Evolutionary conservation across 352 stramenopile genomes (phyloP).

Genomic region (Globisporangium solare): DNA sequence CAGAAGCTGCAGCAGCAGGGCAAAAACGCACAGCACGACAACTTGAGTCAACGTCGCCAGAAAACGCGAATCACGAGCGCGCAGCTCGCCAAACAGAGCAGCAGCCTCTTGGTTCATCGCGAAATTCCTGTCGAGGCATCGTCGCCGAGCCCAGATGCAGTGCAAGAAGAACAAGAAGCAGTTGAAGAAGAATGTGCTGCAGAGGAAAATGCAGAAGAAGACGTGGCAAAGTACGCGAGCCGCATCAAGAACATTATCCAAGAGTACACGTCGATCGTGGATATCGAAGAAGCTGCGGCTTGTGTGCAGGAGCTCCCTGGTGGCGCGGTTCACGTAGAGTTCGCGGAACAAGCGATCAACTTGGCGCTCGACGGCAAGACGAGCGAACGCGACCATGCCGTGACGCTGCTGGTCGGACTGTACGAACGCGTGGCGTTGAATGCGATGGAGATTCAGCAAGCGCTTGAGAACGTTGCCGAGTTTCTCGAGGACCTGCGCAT

Average conservation of each 20-base stretch:
- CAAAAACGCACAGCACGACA: conserved; percentile 86
- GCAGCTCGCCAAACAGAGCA: conserved; percentile 77
- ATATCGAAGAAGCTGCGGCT: conserved; percentile 66
- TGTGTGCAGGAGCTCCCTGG: conserved; percentile 69
- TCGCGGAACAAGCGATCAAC: conserved; percentile 71
- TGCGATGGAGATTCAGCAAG: conserved; percentile 67
- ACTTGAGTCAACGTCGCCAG: conserved; percentile 62
- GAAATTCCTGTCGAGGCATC: conserved; percentile 6
- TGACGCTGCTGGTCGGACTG: conserved; percentile 70
- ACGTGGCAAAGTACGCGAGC: conserved; percentile 39
- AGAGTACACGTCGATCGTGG: conserved; percentile 75
- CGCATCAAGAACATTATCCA: conserved; percentile 87
- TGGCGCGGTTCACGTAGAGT: conserved; percentile 45
- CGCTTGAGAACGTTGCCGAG: conserved; percentile 65
- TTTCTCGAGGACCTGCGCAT: conserved; percentile 86
- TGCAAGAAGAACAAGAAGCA: conserved; percentile 4
- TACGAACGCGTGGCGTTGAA: conserved; percentile 66
- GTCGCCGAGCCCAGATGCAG: neutral
- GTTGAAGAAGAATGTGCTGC: conserved; percentile 14
- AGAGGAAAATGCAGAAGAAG: conserved; percentile 19
- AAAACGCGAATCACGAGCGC: conserved; percentile 77
- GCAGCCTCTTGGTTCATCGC: conserved; percentile 63
- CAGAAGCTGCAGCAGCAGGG: conserved; percentile 79
- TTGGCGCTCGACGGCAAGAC: conserved; percentile 72
- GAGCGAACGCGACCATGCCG: conserved; percentile 54